phyloP scores from a whole-genome alignment of 176 grass and related monocot genomes.

The Phragmites australis region DNA sequence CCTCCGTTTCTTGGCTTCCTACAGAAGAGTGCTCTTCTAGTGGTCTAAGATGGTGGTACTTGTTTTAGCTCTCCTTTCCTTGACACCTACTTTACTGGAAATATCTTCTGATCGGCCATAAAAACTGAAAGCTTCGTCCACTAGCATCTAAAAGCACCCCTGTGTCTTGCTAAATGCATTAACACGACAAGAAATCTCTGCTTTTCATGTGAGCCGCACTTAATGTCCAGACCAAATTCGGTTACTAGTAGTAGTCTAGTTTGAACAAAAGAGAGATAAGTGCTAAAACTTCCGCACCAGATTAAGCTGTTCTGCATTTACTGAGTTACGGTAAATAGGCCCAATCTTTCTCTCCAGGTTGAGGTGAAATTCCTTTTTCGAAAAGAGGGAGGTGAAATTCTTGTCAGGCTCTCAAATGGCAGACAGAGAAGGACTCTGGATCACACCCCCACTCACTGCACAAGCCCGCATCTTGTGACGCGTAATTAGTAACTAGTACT shows the following conservation, averaged over 20 bases:
- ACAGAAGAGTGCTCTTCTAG: constrained; percentile 11
- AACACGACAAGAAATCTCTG: constrained; percentile 10
- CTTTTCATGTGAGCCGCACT: constrained; percentile 15
- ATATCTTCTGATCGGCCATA: constrained; percentile 19
- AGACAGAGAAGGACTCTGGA: not conserved
- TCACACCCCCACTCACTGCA: constrained; percentile 30
- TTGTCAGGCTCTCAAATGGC: constrained; percentile 24
- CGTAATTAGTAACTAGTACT: not conserved
- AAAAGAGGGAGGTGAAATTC: constrained; percentile 7
- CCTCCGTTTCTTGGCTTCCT: not conserved
- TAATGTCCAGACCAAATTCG: constrained; percentile 6
- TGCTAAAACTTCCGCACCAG: not conserved
- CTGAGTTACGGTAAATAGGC: not conserved
- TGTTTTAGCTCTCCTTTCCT: constrained; percentile 5
- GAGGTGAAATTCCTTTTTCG: constrained; percentile 8
- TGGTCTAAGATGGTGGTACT: constrained; percentile 8
- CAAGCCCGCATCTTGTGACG: constrained; percentile 31
- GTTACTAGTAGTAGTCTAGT: not conserved
- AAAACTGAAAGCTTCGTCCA: constrained; percentile 28
- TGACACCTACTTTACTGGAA: constrained; percentile 27
- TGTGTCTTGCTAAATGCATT: constrained; percentile 29
- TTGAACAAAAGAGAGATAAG: not conserved
- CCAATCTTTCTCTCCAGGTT: not conserved
- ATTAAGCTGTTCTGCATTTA: constrained; percentile 8
- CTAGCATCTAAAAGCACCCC: constrained; percentile 27